These are phyloP conservation scores for Syncephalastrum sp. DNA, from an alignment of 371 early-diverging fungal species.

Conservation along the genomic window DNA sequence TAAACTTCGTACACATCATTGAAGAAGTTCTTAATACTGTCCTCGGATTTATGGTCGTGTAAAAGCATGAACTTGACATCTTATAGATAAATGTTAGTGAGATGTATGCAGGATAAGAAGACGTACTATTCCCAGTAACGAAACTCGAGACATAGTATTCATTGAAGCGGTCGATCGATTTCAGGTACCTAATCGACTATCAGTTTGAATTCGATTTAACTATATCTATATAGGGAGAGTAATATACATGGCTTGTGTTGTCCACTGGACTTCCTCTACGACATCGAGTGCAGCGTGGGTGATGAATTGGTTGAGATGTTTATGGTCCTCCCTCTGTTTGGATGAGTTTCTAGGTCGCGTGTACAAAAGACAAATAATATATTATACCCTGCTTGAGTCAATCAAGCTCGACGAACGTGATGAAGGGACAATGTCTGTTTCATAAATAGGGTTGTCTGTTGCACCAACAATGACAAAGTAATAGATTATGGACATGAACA, in stretches of 20 bases:
- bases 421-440: conserved; percentile 78
- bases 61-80: conserved; percentile 88
- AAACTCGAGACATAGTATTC: conserved; percentile 92
- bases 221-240: background rate
- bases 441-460: conserved; percentile 92
- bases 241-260: conserved; percentile 73
- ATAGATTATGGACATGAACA: conserved; percentile 60
- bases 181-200: conserved; percentile 73
- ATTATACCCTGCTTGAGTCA: conserved; percentile 37
- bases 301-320: conserved; percentile 94
- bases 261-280: conserved; percentile 92
- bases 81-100: conserved; percentile 14
- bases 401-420: conserved; percentile 38
- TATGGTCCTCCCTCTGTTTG: conserved; percentile 73
- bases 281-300: conserved; percentile 94
- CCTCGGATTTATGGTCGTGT: conserved; percentile 86
- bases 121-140: conserved; percentile 83
- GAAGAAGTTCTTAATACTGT: conserved; percentile 89
- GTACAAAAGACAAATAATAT: background rate
- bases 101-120: background rate
- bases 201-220: background rate
- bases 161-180: conserved; percentile 92
- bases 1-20: conserved; percentile 89
- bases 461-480: conserved; percentile 95
- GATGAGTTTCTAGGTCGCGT: background rate